Conservation (phyloP, 2,329 filamentous ascomycete species). For the Xylaria digitata region DNA sequence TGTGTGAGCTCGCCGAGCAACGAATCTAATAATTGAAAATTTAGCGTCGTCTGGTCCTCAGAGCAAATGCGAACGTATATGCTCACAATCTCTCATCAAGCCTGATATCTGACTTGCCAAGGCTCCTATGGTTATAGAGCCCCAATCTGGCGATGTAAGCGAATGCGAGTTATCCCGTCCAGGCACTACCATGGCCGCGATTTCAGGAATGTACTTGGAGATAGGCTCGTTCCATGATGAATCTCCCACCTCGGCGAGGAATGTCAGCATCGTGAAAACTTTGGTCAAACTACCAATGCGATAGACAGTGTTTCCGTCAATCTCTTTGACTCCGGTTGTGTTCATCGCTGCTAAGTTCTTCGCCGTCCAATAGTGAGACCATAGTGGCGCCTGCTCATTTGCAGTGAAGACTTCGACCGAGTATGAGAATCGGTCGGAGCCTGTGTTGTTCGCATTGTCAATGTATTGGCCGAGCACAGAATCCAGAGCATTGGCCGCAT, state of each 20-base stretch:
- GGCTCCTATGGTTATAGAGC: slow-evolving; percentile 44
- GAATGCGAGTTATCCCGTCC: slow-evolving; percentile 41
- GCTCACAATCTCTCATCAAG: slow-evolving; percentile 51
- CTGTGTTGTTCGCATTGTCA: slow-evolving; percentile 47
- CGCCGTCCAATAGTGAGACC: slow-evolving; percentile 48
- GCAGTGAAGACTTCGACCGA: slow-evolving; percentile 50
- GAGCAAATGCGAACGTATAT: background rate
- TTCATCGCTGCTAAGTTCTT: slow-evolving; percentile 47
- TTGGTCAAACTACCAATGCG: slow-evolving; percentile 53
- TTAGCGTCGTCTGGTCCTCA: background rate
- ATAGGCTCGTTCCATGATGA: slow-evolving; percentile 53
- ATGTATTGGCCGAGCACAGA: slow-evolving; percentile 45
- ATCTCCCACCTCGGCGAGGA: slow-evolving; percentile 52
- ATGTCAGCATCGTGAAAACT: slow-evolving; percentile 52
- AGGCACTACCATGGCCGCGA: slow-evolving; percentile 42
- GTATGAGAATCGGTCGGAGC: slow-evolving; percentile 49
- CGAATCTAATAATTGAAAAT: slow-evolving; percentile 35
- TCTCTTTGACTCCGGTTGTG: slow-evolving; percentile 46
- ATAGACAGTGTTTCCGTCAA: slow-evolving; percentile 44
- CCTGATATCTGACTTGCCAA: slow-evolving; percentile 50
- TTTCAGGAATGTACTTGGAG: slow-evolving; percentile 54
- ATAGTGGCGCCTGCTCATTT: slow-evolving; percentile 44
- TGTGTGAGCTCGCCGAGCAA: slow-evolving; percentile 45
- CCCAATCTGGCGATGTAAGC: slow-evolving; percentile 45
- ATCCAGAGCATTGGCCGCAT: slow-evolving; percentile 41